Percentiles rank a stretch among this genome's conserved stretches.
Conservation (phyloP, 352 stramenopile species). For the Globisporangium megalacanthum region DNA sequence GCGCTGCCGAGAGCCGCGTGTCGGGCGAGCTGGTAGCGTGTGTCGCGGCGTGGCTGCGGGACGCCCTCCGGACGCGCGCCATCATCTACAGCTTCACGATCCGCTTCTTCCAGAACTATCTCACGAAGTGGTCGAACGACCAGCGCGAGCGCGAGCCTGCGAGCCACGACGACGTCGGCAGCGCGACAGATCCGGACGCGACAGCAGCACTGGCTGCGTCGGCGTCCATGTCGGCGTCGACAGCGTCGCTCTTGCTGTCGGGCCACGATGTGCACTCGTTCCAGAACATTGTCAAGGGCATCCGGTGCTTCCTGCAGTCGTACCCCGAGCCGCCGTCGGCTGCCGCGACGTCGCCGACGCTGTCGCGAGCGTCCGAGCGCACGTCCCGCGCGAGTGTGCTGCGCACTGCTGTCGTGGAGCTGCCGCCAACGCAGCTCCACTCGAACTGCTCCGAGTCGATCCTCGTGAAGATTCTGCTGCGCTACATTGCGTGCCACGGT, state of each 20-base stretch:
- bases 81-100: constrained; percentile 77
- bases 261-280: constrained; percentile 41
- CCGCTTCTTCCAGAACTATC: constrained; percentile 64
- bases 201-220: constrained; percentile 9
- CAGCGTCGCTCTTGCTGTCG: constrained; percentile 7
- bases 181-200: constrained; percentile 6
- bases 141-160: constrained; percentile 18
- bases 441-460: constrained; percentile 70
- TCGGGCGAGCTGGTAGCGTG: constrained; percentile 39
- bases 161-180: constrained; percentile 6
- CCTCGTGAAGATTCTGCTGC: constrained; percentile 70
- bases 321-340: constrained; percentile 33
- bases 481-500: constrained; percentile 82
- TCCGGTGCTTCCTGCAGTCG: constrained; percentile 63
- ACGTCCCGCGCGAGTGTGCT: constrained; percentile 40
- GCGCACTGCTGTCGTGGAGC: constrained; percentile 42
- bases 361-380: constrained; percentile 1
- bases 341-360: background rate
- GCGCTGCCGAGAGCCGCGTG: constrained; percentile 8
- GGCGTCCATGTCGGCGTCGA: constrained; percentile 9
- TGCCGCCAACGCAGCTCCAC: constrained; percentile 54
- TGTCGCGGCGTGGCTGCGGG: constrained; percentile 43
- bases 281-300: constrained; percentile 77
- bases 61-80: constrained; percentile 43
- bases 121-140: constrained; percentile 53